Conservation (phyloP, 306 rosid species). For the Dryas octopetala region DNA sequence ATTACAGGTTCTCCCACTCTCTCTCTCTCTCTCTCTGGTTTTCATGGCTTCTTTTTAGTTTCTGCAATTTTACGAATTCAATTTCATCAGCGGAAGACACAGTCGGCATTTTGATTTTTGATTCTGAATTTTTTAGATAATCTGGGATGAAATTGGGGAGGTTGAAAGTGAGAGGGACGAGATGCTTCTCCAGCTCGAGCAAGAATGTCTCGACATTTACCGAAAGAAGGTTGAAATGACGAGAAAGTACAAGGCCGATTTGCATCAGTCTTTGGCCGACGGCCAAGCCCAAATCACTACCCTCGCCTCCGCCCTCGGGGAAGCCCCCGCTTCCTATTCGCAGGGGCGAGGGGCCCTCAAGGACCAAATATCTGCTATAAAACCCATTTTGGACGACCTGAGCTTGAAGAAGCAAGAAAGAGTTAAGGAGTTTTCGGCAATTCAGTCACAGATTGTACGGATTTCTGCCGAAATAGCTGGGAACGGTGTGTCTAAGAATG, state of each 20-base stretch:
- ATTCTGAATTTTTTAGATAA: constrained; percentile 33
- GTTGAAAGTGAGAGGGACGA: constrained; percentile 66
- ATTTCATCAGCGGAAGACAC: not conserved
- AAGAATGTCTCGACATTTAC: constrained; percentile 86
- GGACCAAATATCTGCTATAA: constrained; percentile 57
- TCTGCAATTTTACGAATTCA: not conserved
- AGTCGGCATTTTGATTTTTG: not conserved
- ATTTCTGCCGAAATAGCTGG: constrained; percentile 76
- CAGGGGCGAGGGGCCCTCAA: constrained; percentile 64
- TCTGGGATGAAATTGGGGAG: constrained; percentile 99
- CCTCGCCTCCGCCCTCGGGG: constrained; percentile 65
- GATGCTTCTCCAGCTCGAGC: constrained; percentile 89
- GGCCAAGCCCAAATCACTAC: constrained; percentile 56
- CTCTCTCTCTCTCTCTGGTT: constrained; percentile 1
- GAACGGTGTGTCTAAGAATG: constrained; percentile 33
- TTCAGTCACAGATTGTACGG: constrained; percentile 57
- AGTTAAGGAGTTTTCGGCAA: constrained; percentile 56
- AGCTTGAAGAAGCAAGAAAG: constrained; percentile 66
- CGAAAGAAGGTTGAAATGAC: constrained; percentile 71
- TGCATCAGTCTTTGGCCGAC: constrained; percentile 58
- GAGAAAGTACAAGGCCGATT: constrained; percentile 68
- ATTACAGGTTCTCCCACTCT: constrained; percentile 57
- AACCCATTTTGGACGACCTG: constrained; percentile 68
- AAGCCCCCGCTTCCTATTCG: constrained; percentile 39
- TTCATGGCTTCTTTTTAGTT: not conserved